Evolutionary conservation across 2,329 filamentous ascomycete genomes (phyloP).

Genomic region (Neoarthrinium moseri): DNA sequence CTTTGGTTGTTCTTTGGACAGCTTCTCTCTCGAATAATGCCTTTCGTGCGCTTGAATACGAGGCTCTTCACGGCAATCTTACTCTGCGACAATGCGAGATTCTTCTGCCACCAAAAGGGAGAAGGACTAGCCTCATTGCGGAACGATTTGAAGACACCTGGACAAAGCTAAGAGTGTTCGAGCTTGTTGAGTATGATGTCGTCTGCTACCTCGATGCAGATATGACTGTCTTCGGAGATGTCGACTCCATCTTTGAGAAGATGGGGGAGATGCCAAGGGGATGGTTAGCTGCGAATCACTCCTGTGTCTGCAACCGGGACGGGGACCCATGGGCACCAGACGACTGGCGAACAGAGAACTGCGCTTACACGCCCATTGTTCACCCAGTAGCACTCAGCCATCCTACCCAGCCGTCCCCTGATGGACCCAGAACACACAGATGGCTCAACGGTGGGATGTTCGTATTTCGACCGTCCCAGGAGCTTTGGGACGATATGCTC

Average conservation of each 20-base stretch:
- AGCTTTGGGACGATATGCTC: constrained; percentile 37
- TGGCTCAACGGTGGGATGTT: constrained; percentile 53
- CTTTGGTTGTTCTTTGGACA: constrained; percentile 49
- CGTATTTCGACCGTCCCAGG: constrained; percentile 41
- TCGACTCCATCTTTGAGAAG: constrained; percentile 42
- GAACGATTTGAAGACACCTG: constrained; percentile 53
- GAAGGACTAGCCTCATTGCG: constrained; percentile 40
- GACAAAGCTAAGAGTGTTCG: constrained; percentile 55
- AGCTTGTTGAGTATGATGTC: constrained; percentile 36
- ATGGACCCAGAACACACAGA: constrained; percentile 33
- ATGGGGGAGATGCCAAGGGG: constrained; percentile 30
- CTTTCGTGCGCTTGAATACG: constrained; percentile 38
- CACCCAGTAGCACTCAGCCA: constrained; percentile 32
- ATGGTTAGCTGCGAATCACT: constrained; percentile 47
- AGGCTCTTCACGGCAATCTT: constrained; percentile 38
- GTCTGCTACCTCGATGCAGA: constrained; percentile 53
- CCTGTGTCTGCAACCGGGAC: constrained; percentile 52
- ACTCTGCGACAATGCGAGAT: constrained; percentile 36
- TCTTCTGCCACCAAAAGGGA: constrained; percentile 33
- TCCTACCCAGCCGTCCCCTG: constrained; percentile 28
- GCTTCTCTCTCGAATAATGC: constrained; percentile 36
- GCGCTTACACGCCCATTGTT: constrained; percentile 41
- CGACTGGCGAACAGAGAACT: constrained; percentile 47
- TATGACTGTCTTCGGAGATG: constrained; percentile 43
- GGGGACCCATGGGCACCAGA: constrained; percentile 46